Percentiles rank a stretch among this genome's conserved stretches.
phyloP scores from a whole-genome alignment of 2,329 filamentous ascomycete species.

The Colletotrichum musae region DNA sequence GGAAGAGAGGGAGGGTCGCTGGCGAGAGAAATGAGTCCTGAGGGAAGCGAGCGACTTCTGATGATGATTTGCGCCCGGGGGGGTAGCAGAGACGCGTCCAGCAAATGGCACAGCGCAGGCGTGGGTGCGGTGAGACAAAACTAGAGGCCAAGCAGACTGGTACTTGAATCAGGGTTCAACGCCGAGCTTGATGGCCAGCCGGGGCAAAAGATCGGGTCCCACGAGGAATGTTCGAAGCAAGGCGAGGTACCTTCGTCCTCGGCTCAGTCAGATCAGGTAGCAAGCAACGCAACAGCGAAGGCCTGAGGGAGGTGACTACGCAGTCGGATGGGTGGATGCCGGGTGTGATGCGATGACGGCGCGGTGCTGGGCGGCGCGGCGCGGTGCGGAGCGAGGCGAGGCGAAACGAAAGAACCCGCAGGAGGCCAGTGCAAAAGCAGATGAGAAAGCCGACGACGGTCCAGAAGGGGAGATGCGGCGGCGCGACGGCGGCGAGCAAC shows the following conservation, averaged over 20 bases:
- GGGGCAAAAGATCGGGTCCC: slow-evolving; percentile 14
- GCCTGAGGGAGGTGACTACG: neutral
- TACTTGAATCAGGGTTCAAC: slow-evolving; percentile 30
- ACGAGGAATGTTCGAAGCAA: neutral
- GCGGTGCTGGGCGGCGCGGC: neutral
- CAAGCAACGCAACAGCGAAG: neutral
- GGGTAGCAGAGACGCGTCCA: slow-evolving; percentile 11
- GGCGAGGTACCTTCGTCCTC: slow-evolving; percentile 15
- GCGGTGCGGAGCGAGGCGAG: slow-evolving; percentile 6
- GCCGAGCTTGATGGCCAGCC: slow-evolving; percentile 12
- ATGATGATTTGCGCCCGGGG: slow-evolving; percentile 7
- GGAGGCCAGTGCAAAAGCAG: slow-evolving; percentile 17
- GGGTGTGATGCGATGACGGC: slow-evolving; percentile 15
- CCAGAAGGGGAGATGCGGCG: slow-evolving; percentile 17
- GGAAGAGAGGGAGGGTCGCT: slow-evolving; percentile 19
- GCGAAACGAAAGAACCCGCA: slow-evolving; percentile 10
- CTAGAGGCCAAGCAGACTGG: slow-evolving; percentile 22
- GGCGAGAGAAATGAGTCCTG: slow-evolving; percentile 21
- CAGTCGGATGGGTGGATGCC: neutral
- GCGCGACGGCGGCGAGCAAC: slow-evolving; percentile 16
- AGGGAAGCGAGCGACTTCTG: neutral
- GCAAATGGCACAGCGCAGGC: slow-evolving; percentile 23
- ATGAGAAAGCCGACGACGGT: neutral
- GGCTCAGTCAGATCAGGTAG: neutral
- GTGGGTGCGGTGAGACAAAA: slow-evolving; percentile 36